Percentiles rank a stretch among this genome's conserved stretches.
phyloP scores from a whole-genome alignment of 2,329 filamentous ascomycete genomes.

The Phialophora tarda region DNA sequence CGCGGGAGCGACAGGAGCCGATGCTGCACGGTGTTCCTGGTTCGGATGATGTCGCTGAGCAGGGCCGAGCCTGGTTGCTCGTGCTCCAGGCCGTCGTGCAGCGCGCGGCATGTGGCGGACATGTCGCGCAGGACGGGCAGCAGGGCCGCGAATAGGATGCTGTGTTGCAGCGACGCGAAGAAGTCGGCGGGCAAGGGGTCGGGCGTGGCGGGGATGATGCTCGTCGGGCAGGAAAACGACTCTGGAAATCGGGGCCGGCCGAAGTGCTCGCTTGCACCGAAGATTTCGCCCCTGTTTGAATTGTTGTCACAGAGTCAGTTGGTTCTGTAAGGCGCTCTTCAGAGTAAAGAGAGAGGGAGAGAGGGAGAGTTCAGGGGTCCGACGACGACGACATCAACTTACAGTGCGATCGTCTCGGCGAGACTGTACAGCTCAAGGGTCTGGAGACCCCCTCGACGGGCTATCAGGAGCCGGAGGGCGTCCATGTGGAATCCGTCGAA shows the following conservation, averaged over 20 bases:
- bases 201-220: background rate
- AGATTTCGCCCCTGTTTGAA: background rate
- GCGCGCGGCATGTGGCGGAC: background rate
- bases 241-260: background rate
- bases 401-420: constrained; percentile 12
- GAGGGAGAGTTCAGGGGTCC: too few relatives aligned
- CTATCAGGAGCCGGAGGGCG: constrained; percentile 6
- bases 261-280: background rate
- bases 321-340: too few relatives aligned
- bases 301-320: background rate
- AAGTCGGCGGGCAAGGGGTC: background rate
- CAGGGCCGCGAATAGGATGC: background rate
- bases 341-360: too few relatives aligned
- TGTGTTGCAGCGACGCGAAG: background rate
- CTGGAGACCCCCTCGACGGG: constrained; percentile 6
- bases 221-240: constrained; percentile 1
- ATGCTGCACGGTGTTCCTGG: constrained; percentile 9
- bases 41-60: constrained; percentile 4
- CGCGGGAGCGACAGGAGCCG: constrained; percentile 2
- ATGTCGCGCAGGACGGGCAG: background rate
- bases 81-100: background rate
- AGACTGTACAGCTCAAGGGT: constrained; percentile 10
- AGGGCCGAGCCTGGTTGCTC: background rate
- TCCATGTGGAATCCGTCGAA: constrained; percentile 11
- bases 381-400: background rate